These are phyloP conservation scores for Yamadazyma takamatsuzukensis DNA, from an alignment of 805 yeast species.

Conservation along the genomic window DNA sequence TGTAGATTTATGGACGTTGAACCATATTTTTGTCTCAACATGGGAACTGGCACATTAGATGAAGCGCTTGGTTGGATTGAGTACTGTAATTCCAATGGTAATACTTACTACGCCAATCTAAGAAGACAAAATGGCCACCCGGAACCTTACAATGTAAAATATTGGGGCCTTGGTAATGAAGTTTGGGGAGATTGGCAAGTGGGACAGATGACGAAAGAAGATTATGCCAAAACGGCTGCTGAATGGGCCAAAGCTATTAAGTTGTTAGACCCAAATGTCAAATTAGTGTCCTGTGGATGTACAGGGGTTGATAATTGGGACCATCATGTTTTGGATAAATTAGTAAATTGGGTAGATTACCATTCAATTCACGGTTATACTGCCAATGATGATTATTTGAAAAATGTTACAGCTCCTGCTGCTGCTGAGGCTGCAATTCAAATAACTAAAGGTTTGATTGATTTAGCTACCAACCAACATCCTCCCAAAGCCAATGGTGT, in stretches of 20 bases:
- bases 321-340: constrained; percentile 18
- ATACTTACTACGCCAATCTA: constrained; percentile 31
- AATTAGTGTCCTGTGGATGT: constrained; percentile 26
- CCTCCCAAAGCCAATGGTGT: constrained; percentile 11
- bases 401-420: constrained; percentile 23
- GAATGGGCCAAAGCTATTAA: constrained; percentile 35
- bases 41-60: constrained; percentile 34
- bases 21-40: constrained; percentile 30
- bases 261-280: constrained; percentile 23
- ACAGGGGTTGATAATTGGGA: constrained; percentile 29
- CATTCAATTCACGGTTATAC: constrained; percentile 32
- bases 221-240: constrained; percentile 23
- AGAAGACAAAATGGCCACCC: constrained; percentile 29
- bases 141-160: constrained; percentile 30
- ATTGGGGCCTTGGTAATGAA: constrained; percentile 35
- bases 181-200: constrained; percentile 36
- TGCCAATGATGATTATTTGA: constrained; percentile 18
- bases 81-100: constrained; percentile 25
- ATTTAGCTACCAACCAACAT: constrained; percentile 22
- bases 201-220: constrained; percentile 25
- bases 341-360: constrained; percentile 20
- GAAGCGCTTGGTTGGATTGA: constrained; percentile 34
- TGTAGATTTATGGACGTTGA: constrained; percentile 24
- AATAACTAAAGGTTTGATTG: constrained; percentile 21
- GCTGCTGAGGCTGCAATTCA: constrained; percentile 31